phyloP scores from a whole-genome alignment of 805 yeast genomes.

The Candida pseudoglaebosa region DNA sequence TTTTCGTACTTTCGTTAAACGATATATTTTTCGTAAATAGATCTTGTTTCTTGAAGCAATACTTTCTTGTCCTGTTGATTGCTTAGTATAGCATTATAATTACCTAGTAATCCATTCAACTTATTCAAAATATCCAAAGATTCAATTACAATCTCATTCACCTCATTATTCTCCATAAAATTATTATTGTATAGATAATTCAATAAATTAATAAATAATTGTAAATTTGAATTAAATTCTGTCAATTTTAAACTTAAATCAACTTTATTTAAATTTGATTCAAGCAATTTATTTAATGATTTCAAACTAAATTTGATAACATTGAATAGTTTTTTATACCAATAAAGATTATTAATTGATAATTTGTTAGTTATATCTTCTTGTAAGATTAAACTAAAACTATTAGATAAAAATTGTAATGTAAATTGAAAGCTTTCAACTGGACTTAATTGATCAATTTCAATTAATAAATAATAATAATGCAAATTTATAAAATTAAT shows the following conservation, averaged over 20 bases:
- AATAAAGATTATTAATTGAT: constrained; percentile 17
- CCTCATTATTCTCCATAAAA: background rate
- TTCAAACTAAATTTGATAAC: constrained; percentile 28
- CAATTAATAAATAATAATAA: constrained; percentile 37
- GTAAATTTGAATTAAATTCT: constrained; percentile 32
- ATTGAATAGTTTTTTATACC: constrained; percentile 34
- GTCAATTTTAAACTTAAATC: constrained; percentile 21
- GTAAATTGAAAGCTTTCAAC: constrained; percentile 39
- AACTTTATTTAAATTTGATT: constrained; percentile 8
- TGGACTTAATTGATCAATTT: constrained; percentile 36
- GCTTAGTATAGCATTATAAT: constrained; percentile 1
- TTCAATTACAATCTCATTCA: background rate
- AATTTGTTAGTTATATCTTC: constrained; percentile 9
- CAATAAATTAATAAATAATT: constrained; percentile 29
- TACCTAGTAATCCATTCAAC: background rate
- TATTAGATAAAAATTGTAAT: constrained; percentile 37
- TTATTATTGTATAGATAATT: constrained; percentile 15
- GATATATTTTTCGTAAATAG: background rate
- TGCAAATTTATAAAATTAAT: constrained; percentile 33
- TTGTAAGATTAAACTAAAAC: constrained; percentile 31
- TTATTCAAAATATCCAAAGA: background rate
- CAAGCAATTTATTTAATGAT: constrained; percentile 19
- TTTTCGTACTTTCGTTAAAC: background rate
- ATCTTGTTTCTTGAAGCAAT: background rate
- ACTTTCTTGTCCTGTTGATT: background rate